Evolutionary conservation across 106 monocot genomes (phyloP).

Genomic region (Dendrobium catenatum): DNA sequence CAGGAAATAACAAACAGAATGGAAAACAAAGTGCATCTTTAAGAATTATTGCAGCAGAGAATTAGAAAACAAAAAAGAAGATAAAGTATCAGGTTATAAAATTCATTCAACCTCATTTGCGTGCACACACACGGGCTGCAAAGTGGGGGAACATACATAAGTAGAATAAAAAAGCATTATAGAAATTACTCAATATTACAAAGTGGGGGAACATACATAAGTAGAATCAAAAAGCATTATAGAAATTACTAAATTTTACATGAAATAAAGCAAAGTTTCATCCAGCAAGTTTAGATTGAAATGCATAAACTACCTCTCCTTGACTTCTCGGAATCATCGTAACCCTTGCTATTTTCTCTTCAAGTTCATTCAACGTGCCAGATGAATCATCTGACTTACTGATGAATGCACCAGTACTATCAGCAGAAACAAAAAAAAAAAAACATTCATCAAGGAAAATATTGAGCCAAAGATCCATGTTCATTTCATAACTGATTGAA

Average conservation of each 20-base stretch:
- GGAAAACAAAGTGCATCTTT: neutral
- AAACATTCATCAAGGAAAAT: neutral
- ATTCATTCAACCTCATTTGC: neutral
- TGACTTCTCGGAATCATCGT: conserved; percentile 61
- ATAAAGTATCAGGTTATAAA: neutral
- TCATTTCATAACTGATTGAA: neutral
- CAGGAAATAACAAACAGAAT: neutral
- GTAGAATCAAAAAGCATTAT: neutral
- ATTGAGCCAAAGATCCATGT: neutral
- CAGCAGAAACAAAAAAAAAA: neutral
- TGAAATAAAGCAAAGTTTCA: neutral
- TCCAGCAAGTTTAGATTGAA: neutral
- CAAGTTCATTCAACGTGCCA: conserved; percentile 34
- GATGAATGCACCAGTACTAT: conserved; percentile 67
- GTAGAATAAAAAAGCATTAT: too few relatives aligned
- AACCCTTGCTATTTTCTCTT: conserved; percentile 56
- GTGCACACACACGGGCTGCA: neutral
- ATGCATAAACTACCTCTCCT: conserved; percentile 47
- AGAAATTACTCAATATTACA: too few relatives aligned
- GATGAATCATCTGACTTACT: conserved; percentile 41
- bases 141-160: too few relatives aligned
- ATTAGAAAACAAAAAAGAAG: neutral
- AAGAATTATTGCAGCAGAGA: neutral
- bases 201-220: neutral
- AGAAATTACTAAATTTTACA: neutral